Evolutionary conservation across 345 rosid genomes (phyloP), one percentile per base, ranked within the genome.

Genomic region (Citrus trifoliata): DNA sequence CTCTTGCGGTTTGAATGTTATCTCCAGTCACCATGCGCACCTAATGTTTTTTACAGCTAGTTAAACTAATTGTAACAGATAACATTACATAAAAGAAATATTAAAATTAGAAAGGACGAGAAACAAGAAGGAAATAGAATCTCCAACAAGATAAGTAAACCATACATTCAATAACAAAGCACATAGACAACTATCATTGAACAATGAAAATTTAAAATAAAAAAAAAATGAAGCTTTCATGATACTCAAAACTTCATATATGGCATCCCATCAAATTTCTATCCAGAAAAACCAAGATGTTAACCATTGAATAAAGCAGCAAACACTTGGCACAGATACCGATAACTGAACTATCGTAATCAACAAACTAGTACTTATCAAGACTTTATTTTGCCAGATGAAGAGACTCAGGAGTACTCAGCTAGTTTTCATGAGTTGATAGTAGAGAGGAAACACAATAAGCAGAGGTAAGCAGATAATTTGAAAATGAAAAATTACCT

Each of bases 1-100:
- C 95, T 87, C 84, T 94, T 6, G 99, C 99, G 76, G 99, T 96
- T 79, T 90, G 93, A 79, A 93, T 71, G 86, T 96, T 96, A 88
- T 96, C 99, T 76, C 99, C 99, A 76, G 99, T 96, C 69, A 96
- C 92, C 99, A 96, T 96, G 51, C 99, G 95, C 56, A 96, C 98
- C 99, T 96, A 73, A 67, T 46, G 76, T 73, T 79, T 77, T 48
- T 27, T 70, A 75, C 19, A 65, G 56, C 67, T 46, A 4, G 46
- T 60, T 69, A 60, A 74, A 62, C 25, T 21, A 58, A 9, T 62
- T 32, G 55, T 5, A 37, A 28, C 21, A 51, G 60, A 62, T 28
- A 46, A 65, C 40, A 8, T 12, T 10, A 73, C 25, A 48, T 6
- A 48, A 48, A 5, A 68, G 18, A 68, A 21, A 24, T 22, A 37